Evolutionary conservation across 768 basidiomycete genomes (phyloP).

Genomic region (Tricholoma sp.): DNA sequence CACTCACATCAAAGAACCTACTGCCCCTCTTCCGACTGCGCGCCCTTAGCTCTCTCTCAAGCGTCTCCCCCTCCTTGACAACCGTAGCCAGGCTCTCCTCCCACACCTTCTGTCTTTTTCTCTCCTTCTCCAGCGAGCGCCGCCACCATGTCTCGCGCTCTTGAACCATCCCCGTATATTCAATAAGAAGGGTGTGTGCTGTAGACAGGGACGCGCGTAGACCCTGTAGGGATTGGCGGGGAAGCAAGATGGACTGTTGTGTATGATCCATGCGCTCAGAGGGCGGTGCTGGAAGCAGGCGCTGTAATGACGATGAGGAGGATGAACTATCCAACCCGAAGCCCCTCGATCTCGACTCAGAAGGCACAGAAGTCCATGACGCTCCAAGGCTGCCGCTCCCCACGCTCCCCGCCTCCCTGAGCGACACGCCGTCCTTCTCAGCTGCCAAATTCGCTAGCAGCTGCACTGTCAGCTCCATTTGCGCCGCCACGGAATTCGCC

Average conservation of each 20-base stretch:
- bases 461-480: conserved; percentile 72
- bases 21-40: conserved; percentile 57
- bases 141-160: conserved; percentile 84
- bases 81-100: conserved; percentile 87
- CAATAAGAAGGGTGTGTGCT: conserved; percentile 55
- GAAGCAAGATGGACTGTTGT: neutral
- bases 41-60: conserved; percentile 74
- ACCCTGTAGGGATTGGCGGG: neutral
- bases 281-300: neutral
- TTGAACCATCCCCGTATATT: conserved; percentile 64
- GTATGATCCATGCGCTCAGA: neutral
- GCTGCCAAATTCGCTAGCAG: conserved; percentile 44
- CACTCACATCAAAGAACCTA: conserved; percentile 37
- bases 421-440: conserved; percentile 4
- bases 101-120: conserved; percentile 68
- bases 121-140: conserved; percentile 58
- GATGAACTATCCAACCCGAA: neutral
- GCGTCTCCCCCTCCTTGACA: conserved; percentile 76
- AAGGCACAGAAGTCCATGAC: neutral
- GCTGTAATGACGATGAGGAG: neutral
- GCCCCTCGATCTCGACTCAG: neutral
- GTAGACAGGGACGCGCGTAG: conserved; percentile 43
- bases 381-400: too few species aligned
- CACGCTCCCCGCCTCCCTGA: too few species aligned
- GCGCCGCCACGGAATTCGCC: conserved; percentile 64